phyloP scores from a whole-genome alignment of 2,329 filamentous ascomycete genomes.

The Penicillium sp. region DNA sequence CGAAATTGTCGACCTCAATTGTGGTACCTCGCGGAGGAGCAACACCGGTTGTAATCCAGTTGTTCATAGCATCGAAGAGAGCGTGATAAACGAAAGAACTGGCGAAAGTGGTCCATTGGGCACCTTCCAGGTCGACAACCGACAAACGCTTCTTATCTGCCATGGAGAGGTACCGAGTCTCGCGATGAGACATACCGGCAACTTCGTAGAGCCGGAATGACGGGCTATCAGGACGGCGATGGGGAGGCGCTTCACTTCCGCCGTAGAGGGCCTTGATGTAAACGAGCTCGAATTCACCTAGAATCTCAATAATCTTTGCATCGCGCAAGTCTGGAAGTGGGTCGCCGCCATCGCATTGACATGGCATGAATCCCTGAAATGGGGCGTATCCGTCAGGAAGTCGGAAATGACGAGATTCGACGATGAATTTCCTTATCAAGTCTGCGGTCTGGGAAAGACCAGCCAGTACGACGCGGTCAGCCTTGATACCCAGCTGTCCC shows the following conservation, averaged over 20 bases:
- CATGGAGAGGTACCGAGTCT: not conserved
- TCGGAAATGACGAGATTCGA: not conserved
- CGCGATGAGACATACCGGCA: constrained; percentile 1
- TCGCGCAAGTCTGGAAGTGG: not conserved
- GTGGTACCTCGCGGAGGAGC: not conserved
- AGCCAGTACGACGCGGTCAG: not conserved
- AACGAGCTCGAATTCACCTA: not conserved
- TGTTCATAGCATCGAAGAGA: constrained; percentile 2
- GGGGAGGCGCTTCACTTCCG: not conserved
- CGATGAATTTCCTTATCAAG: constrained; percentile 2
- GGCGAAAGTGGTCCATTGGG: not conserved
- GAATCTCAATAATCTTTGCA: not conserved
- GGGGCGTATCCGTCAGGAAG: not conserved
- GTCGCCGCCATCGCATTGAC: not conserved
- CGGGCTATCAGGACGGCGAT: not conserved
- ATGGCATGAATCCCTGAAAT: constrained; percentile 4
- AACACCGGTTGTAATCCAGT: not conserved
- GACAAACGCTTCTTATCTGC: not conserved
- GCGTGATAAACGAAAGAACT: not conserved
- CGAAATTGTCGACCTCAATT: not conserved
- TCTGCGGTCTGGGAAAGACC: constrained; percentile 1
- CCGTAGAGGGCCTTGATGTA: not conserved
- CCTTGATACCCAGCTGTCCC: not conserved
- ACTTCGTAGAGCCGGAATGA: constrained; percentile 4
- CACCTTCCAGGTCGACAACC: not conserved